Conservation (phyloP, 2,329 filamentous ascomycete genomes). For the Pseudopithomyces chartarum region DNA sequence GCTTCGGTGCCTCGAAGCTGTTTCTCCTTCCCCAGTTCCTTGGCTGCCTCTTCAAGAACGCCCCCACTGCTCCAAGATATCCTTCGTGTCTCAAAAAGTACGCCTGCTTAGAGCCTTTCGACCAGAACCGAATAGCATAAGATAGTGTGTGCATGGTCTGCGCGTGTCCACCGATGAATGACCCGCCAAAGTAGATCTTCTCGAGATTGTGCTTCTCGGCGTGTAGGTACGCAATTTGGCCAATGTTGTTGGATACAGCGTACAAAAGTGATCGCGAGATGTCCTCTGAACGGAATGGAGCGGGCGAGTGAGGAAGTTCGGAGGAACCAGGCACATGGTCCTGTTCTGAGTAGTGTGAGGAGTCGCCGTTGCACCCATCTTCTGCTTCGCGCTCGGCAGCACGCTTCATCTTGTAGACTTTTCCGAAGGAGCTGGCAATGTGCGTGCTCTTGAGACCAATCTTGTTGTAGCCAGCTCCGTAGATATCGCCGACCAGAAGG, state of each 20-base stretch:
- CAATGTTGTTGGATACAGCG: conserved; percentile 94
- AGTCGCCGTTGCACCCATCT: conserved; percentile 64
- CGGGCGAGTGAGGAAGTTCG: conserved; percentile 42
- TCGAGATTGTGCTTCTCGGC: conserved; percentile 90
- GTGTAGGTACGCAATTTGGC: conserved; percentile 96
- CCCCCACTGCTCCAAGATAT: conserved; percentile 90
- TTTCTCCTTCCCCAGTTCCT: conserved; percentile 86
- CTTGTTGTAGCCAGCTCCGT: conserved; percentile 93
- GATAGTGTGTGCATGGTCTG: conserved; percentile 98
- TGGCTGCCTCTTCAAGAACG: conserved; percentile 90
- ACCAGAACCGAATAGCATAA: conserved; percentile 98
- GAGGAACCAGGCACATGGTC: conserved; percentile 38
- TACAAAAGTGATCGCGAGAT: conserved; percentile 91
- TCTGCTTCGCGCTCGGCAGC: conserved; percentile 80
- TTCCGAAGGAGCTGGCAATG: conserved; percentile 95
- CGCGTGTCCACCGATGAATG: conserved; percentile 92
- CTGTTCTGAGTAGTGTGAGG: conserved; percentile 42
- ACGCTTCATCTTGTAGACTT: conserved; percentile 91
- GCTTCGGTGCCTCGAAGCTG: conserved; percentile 63
- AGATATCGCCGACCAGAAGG: conserved; percentile 97
- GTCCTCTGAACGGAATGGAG: conserved; percentile 77
- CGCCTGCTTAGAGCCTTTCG: conserved; percentile 88
- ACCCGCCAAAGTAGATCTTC: conserved; percentile 96
- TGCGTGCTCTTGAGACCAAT: conserved; percentile 95
- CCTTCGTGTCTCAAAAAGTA: conserved; percentile 96